Evolutionary conservation across 2,329 filamentous ascomycete genomes (phyloP), one percentile per base, ranked within the genome.

Genomic region (Arthrinium phaeospermum): DNA sequence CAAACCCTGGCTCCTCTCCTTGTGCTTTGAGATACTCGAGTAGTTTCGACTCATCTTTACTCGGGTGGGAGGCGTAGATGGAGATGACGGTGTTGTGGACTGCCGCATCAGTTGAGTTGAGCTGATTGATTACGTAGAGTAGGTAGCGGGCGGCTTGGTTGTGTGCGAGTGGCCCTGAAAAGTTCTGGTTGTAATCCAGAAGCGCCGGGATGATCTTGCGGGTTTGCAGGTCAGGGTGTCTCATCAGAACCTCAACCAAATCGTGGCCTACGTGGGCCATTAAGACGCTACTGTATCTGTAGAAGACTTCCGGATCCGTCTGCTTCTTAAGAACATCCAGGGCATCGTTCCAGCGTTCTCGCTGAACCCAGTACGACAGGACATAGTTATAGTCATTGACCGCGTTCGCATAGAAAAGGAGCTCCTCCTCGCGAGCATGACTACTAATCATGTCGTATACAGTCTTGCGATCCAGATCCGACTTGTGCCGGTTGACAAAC

Each of bases 41-140:
- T 1, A 99, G 89, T 0, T 93, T 93, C 0, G 93, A 91, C 83
- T 99, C 96, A 72, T 97, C 95, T 71, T 90, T 88, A 3, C 94
- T 94, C 2, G 92, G 87, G 76, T 96, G 92, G 0, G 95, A 95
- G 4, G 96, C 96, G 80, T 98, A 97, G 70, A 99, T 96, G 12
- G 96, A 98, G 68, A 99, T 94, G 7, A 99, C 89, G 0, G 96
- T 98, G 81, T 99, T 99, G 85, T 99, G 96, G 14, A 99, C 92
- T 1, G 96, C 96, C 3, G 96, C 91, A 78, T 96, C 89, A 73
- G 92, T 88, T 70, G 95, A 92, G 80, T 93, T 88, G 78, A 95
- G 88, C 84, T 96, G 90, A 84, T 97, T 95, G 78, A 99, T 95
- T 73, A 95, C 94, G 81, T 96, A 98, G 76, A 95, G 94, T 27